phyloP scores from a whole-genome alignment of 176 grass and related monocot species.

The Raddia distichophylla region DNA sequence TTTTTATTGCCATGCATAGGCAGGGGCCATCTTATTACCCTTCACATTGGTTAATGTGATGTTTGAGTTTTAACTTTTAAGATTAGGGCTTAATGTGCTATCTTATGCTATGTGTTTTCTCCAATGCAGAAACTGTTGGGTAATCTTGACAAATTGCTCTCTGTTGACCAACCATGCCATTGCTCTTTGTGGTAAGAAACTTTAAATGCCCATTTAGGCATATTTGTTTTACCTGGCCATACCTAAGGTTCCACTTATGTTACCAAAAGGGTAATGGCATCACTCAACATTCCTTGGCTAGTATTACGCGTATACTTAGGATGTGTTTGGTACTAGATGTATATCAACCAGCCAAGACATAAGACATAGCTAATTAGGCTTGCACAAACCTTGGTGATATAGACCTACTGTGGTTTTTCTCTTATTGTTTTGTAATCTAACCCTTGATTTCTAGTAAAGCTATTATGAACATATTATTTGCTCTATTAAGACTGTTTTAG shows the following conservation, averaged over 20 bases:
- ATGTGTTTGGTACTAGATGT: slow-evolving; percentile 11
- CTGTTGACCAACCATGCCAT: slow-evolving; percentile 65
- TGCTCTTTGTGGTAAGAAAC: slow-evolving; percentile 74
- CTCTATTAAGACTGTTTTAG: slow-evolving; percentile 26
- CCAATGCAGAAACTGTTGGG: slow-evolving; percentile 69
- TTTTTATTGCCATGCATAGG: slow-evolving; percentile 15
- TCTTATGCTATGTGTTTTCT: slow-evolving; percentile 41
- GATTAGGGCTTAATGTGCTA: slow-evolving; percentile 13
- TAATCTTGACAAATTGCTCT: slow-evolving; percentile 77
- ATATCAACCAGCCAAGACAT: neutral
- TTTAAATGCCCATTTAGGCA: slow-evolving; percentile 12
- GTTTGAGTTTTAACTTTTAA: slow-evolving; percentile 30
- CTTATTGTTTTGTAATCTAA: slow-evolving; percentile 11
- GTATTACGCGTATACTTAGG: slow-evolving; percentile 15
- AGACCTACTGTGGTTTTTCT: slow-evolving; percentile 27
- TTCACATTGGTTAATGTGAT: slow-evolving; percentile 32
- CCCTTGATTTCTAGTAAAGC: slow-evolving; percentile 4
- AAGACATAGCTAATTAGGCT: slow-evolving; percentile 17
- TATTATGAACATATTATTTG: slow-evolving; percentile 21
- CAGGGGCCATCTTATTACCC: slow-evolving; percentile 6
- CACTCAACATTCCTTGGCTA: neutral
- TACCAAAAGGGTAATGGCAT: neutral
- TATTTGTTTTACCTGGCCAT: neutral
- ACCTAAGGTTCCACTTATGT: neutral
- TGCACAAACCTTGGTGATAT: slow-evolving; percentile 19